A percentile compares a stretch with the other conserved stretches of the same genome.
Evolutionary conservation across 108 stramenopile genomes (phyloP).

Genomic region (Thalassiosira profunda): DNA sequence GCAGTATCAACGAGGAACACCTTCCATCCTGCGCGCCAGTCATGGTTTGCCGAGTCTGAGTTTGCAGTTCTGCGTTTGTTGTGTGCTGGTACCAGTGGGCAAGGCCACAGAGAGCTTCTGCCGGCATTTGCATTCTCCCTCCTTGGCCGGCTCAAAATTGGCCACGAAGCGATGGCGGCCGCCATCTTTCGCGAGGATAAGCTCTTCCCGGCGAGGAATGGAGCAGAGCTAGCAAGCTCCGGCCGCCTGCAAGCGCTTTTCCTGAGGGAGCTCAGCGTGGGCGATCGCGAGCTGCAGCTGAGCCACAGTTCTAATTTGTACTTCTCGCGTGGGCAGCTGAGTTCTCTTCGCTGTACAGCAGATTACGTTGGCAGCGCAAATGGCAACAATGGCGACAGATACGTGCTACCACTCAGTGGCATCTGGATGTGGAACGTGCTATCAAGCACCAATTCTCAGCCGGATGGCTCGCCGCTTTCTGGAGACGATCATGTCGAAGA

Average conservation of each 20-base stretch:
- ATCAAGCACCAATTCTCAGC: conserved; percentile 33
- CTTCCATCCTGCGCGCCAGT: conserved; percentile 37
- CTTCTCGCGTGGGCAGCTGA: conserved; percentile 3
- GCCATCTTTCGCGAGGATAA: conserved; percentile 62
- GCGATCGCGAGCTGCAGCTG: conserved; percentile 23
- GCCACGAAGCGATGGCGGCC: conserved; percentile 70
- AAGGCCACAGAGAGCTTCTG: conserved; percentile 13
- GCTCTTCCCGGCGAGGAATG: conserved; percentile 18
- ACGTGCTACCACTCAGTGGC: conserved; percentile 55
- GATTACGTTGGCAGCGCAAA: conserved; percentile 19
- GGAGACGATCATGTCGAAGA: conserved; percentile 30
- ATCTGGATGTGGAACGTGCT: conserved; percentile 84
- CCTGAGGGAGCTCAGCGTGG: conserved; percentile 23
- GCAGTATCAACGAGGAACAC: background rate
- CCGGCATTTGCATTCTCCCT: conserved; percentile 58
- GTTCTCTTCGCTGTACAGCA: conserved; percentile 29
- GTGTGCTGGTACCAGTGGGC: background rate
- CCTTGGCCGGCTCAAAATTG: conserved; percentile 61
- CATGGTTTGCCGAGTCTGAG: conserved; percentile 65
- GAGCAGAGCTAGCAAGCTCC: background rate
- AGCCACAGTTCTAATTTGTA: conserved; percentile 33
- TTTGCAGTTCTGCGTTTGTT: conserved; percentile 64
- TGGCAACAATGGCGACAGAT: conserved; percentile 2
- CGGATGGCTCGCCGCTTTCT: background rate
- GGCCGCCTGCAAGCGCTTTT: conserved; percentile 17